These are phyloP conservation scores for Candida jianshihensis DNA, from an alignment of 805 yeast species.

Conservation along the genomic window DNA sequence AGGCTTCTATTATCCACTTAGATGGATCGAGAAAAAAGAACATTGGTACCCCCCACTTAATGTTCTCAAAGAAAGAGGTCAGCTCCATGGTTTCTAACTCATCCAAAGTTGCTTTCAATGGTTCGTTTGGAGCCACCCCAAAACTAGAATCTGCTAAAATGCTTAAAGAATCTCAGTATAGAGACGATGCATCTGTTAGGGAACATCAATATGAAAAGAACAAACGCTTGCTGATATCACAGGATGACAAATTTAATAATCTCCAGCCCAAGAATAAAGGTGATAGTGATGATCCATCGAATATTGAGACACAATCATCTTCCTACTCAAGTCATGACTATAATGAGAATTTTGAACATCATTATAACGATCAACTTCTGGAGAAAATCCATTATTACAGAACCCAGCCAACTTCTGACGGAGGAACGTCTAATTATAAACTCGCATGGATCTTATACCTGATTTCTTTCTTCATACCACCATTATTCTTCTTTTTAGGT, in stretches of 20 bases:
- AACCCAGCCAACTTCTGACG: slow-evolving; percentile 4
- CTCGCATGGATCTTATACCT: slow-evolving; percentile 10
- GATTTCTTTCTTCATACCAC: slow-evolving; percentile 20
- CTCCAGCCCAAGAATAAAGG: no score
- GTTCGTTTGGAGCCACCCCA: no score
- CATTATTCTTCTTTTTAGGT: slow-evolving; percentile 23
- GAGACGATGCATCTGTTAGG: no score
- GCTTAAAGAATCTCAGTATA: no score
- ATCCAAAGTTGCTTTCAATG: no score
- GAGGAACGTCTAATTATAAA: neutral
- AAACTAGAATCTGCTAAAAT: no score
- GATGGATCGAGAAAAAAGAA: slow-evolving; percentile 20
- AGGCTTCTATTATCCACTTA: slow-evolving; percentile 12
- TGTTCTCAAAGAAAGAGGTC: slow-evolving; percentile 3
- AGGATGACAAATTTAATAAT: no score
- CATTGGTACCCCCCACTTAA: slow-evolving; percentile 16
- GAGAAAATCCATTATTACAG: slow-evolving; percentile 17
- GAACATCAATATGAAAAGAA: no score
- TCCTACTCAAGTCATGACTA: slow-evolving; percentile 1
- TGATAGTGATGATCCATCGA: slow-evolving; percentile 1
- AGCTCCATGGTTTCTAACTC: no score
- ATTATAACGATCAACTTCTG: slow-evolving; percentile 8
- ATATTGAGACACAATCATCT: neutral
- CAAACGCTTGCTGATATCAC: no score
- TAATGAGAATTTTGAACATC: neutral